Conservation (phyloP, 495 filamentous ascomycete genomes). For the Pseudoneurospora amorphoporcata region DNA sequence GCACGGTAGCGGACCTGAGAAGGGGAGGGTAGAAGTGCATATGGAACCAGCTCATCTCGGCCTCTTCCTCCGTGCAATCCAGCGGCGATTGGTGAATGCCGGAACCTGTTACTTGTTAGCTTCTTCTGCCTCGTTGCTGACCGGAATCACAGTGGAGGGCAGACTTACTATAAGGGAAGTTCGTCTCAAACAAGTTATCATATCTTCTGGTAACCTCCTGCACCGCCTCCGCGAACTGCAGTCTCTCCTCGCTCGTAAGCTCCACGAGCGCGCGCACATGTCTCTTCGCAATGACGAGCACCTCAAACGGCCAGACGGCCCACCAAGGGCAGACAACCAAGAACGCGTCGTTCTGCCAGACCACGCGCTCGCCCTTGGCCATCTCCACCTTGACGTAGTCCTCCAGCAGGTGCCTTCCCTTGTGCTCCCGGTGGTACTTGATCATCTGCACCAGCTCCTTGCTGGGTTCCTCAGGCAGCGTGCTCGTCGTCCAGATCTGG, state of each 20-base stretch:
- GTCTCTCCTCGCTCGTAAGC: slow-evolving; percentile 54
- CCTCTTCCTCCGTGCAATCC: slow-evolving; percentile 71
- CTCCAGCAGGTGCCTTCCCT: slow-evolving; percentile 60
- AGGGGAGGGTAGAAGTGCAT: slow-evolving; percentile 96
- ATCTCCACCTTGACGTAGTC: slow-evolving; percentile 83
- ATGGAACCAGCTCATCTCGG: slow-evolving; percentile 81
- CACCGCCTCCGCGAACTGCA: slow-evolving; percentile 68
- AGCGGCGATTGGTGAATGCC: slow-evolving; percentile 93
- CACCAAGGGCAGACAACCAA: slow-evolving; percentile 90
- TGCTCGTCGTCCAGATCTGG: slow-evolving; percentile 89
- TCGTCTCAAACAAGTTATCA: slow-evolving; percentile 94
- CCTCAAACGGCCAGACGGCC: slow-evolving; percentile 95
- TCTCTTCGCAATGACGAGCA: slow-evolving; percentile 74
- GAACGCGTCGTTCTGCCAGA: slow-evolving; percentile 77
- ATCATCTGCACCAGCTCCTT: slow-evolving; percentile 67
- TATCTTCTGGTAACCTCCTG: slow-evolving; percentile 82
- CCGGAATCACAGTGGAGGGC: too few species aligned
- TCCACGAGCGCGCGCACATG: slow-evolving; percentile 78
- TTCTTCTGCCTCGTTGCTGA: background rate
- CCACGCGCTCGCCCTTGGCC: slow-evolving; percentile 70
- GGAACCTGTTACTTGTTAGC: slow-evolving; percentile 31
- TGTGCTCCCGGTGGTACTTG: slow-evolving; percentile 61
- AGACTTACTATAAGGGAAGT: slow-evolving; percentile 76
- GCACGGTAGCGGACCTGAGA: slow-evolving; percentile 82
- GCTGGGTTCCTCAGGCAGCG: slow-evolving; percentile 76